Evolutionary conservation across 2,329 filamentous ascomycete species (phyloP).

Genomic region (Verticillium tricorpus): DNA sequence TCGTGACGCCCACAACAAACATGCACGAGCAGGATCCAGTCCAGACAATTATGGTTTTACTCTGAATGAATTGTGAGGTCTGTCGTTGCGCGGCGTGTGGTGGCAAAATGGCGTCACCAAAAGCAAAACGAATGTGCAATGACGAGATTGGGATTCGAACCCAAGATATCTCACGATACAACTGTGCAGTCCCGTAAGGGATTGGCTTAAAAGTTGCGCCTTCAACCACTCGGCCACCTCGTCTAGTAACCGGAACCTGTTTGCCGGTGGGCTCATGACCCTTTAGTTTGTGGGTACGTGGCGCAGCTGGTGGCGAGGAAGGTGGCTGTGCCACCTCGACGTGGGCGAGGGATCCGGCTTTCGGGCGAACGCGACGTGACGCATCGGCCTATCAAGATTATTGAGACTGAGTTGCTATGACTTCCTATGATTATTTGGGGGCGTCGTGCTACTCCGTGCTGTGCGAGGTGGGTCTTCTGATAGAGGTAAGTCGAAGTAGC

Average conservation of each 20-base stretch:
- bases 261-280: neutral
- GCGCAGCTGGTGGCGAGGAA: neutral
- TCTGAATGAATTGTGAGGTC: too few species aligned
- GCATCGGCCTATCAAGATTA: too few species aligned
- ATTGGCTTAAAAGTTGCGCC: neutral
- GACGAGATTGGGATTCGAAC: neutral
- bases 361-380: too few species aligned
- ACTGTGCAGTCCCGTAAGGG: neutral
- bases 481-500: too few species aligned
- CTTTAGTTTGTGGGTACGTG: neutral
- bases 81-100: neutral
- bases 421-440: too few species aligned
- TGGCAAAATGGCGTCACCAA: neutral
- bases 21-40: too few species aligned
- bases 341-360: too few species aligned
- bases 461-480: too few species aligned
- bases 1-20: too few species aligned
- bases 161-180: neutral
- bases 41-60: too few species aligned
- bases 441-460: too few species aligned
- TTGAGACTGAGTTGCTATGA: too few species aligned
- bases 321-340: neutral
- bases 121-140: neutral
- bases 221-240: neutral
- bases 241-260: neutral